phyloP scores from a whole-genome alignment of 176 grass and related monocot genomes.

The Musa schizocarpa region DNA sequence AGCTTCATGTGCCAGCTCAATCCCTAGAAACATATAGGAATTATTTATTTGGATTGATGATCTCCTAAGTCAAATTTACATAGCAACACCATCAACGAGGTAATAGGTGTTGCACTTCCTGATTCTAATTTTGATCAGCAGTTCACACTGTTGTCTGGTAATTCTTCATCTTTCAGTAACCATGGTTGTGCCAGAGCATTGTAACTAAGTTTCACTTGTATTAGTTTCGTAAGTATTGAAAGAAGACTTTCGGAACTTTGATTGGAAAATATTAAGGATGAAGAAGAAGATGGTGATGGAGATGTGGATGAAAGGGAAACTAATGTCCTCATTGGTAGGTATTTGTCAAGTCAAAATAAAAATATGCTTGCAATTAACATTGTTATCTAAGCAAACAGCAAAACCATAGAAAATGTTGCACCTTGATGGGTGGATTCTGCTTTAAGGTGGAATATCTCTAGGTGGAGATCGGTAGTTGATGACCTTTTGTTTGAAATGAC shows the following conservation, averaged over 20 bases:
- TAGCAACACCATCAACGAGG: too few relatives aligned
- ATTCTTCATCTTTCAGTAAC: too few relatives aligned
- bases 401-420: neutral
- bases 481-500: neutral
- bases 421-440: neutral
- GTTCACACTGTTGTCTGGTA: too few relatives aligned
- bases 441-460: neutral
- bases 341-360: constrained; percentile 1
- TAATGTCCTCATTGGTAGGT: neutral
- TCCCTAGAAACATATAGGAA: too few relatives aligned
- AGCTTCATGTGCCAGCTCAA: too few relatives aligned
- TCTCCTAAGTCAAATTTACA: too few relatives aligned
- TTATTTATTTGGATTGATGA: too few relatives aligned
- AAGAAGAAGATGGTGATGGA: neutral
- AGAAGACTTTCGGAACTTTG: neutral
- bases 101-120: too few relatives aligned
- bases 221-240: neutral
- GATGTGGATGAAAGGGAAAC: neutral
- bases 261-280: neutral
- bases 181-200: too few relatives aligned
- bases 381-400: neutral
- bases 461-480: neutral
- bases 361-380: neutral
- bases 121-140: too few relatives aligned
- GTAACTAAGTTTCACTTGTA: neutral